Evolutionary conservation across 208 protist genomes (phyloP).

Genomic region (Wallacemonas sp.): DNA sequence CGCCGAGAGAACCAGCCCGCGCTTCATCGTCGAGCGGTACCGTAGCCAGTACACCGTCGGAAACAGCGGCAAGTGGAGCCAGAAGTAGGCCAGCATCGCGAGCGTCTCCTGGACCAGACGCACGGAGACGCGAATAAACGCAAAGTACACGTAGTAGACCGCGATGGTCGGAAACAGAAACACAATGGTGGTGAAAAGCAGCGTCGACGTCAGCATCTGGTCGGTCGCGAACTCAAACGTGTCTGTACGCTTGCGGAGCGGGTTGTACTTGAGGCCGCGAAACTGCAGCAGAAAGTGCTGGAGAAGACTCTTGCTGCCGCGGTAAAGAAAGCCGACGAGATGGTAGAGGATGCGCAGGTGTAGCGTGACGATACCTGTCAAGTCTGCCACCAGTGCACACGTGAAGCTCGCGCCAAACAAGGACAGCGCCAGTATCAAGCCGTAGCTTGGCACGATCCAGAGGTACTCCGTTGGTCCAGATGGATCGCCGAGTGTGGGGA

Average conservation of each 20-base stretch:
- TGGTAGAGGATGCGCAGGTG: constrained; percentile 84
- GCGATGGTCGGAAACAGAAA: constrained; percentile 92
- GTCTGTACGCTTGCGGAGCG: constrained; percentile 91
- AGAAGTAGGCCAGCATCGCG: constrained; percentile 45
- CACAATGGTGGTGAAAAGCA: constrained; percentile 87
- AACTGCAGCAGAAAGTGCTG: constrained; percentile 84
- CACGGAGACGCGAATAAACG: constrained; percentile 59
- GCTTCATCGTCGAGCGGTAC: constrained; percentile 20
- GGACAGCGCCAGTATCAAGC: constrained; percentile 56
- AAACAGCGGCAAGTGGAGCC: constrained; percentile 68
- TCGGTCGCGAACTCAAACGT: constrained; percentile 86
- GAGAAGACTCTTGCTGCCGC: constrained; percentile 45
- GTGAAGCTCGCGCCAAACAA: constrained; percentile 81
- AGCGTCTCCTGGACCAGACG: constrained; percentile 59
- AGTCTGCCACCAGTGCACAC: constrained; percentile 74
- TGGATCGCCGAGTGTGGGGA: constrained; percentile 14
- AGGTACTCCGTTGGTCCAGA: constrained; percentile 37
- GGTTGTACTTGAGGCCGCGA: constrained; percentile 91
- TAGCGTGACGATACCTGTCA: constrained; percentile 75
- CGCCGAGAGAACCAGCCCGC: constrained; percentile 41
- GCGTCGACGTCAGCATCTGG: constrained; percentile 91
- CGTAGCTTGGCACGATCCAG: constrained; percentile 60
- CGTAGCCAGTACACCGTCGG: constrained; percentile 57
- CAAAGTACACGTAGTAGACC: constrained; percentile 94
- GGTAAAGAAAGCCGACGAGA: constrained; percentile 71